phyloP scores from a whole-genome alignment of 345 rosid species.

The Iberis pinnata region DNA sequence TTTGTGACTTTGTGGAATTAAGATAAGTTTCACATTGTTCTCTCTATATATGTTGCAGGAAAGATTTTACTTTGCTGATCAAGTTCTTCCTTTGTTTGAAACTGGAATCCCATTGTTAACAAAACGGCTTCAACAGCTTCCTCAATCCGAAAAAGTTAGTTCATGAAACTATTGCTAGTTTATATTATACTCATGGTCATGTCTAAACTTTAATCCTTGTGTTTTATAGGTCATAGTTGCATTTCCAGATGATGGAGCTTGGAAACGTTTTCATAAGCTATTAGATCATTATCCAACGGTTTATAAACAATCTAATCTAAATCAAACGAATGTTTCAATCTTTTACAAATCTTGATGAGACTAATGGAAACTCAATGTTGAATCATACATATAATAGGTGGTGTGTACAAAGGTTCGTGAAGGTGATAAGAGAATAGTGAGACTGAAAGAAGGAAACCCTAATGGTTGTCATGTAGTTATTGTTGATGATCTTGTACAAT shows the following conservation, averaged over 20 bases:
- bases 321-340: background rate
- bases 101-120: conserved; percentile 93
- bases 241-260: conserved; percentile 99
- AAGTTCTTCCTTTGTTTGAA: conserved; percentile 82
- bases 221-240: conserved; percentile 82
- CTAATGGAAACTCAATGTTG: conserved; percentile 21
- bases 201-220: background rate
- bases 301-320: background rate
- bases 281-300: conserved; percentile 95
- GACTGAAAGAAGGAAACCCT: conserved; percentile 87
- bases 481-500: conserved; percentile 92
- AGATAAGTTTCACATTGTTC: too few relatives aligned
- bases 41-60: too few relatives aligned
- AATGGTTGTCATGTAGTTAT: conserved; percentile 87
- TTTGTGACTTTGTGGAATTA: too few relatives aligned
- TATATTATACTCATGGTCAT: too few relatives aligned
- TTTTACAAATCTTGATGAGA: too few relatives aligned
- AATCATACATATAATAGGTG: conserved; percentile 55
- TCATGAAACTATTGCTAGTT: too few relatives aligned
- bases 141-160: conserved; percentile 83
- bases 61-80: conserved; percentile 95
- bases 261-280: conserved; percentile 95
- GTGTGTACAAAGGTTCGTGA: conserved; percentile 95
- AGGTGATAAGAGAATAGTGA: conserved; percentile 77
- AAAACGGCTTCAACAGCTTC: conserved; percentile 69